Conservation (phyloP, 1,284 basidiomycete species). For the Cutaneotrichosporon sp. region DNA sequence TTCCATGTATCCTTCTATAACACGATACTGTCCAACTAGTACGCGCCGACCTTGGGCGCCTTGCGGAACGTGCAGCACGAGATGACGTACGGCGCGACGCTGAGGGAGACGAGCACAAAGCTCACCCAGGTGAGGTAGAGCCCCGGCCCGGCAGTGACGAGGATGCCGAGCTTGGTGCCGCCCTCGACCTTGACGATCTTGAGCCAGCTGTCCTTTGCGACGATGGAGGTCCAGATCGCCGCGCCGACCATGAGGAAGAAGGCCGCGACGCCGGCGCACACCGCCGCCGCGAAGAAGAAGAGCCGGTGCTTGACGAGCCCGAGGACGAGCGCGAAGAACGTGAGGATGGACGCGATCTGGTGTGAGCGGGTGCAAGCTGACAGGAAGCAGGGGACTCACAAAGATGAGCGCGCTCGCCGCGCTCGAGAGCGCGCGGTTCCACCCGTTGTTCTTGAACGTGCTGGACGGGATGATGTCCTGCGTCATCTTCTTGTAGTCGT, state of each 20-base stretch:
- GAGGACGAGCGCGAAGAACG: slow-evolving; percentile 42
- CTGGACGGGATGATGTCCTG: slow-evolving; percentile 35
- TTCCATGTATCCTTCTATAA: not conserved
- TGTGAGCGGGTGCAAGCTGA: not conserved
- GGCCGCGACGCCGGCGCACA: slow-evolving; percentile 35
- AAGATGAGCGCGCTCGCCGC: slow-evolving; percentile 48
- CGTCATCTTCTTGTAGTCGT: slow-evolving; percentile 35
- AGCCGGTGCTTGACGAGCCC: slow-evolving; percentile 49
- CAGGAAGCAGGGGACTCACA: slow-evolving; percentile 12
- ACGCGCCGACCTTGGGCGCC: no score
- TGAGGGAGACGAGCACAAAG: slow-evolving; percentile 48
- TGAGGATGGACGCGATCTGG: slow-evolving; percentile 38
- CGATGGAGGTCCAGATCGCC: slow-evolving; percentile 51
- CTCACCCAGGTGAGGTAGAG: slow-evolving; percentile 53
- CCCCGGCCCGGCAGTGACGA: slow-evolving; percentile 39
- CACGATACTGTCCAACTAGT: no score
- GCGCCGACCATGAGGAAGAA: slow-evolving; percentile 48
- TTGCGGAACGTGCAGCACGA: slow-evolving; percentile 51
- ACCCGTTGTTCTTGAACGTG: slow-evolving; percentile 40
- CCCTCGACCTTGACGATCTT: slow-evolving; percentile 39
- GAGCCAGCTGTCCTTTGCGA: slow-evolving; percentile 45
- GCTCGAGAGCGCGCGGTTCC: slow-evolving; percentile 39
- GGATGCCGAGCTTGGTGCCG: slow-evolving; percentile 40
- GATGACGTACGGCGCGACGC: slow-evolving; percentile 51
- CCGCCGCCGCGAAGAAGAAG: slow-evolving; percentile 49